Evolutionary conservation across 192 early-diverging fungal genomes (phyloP), one percentile per base, ranked within the genome.

Genomic region (Coemansia sp.): DNA sequence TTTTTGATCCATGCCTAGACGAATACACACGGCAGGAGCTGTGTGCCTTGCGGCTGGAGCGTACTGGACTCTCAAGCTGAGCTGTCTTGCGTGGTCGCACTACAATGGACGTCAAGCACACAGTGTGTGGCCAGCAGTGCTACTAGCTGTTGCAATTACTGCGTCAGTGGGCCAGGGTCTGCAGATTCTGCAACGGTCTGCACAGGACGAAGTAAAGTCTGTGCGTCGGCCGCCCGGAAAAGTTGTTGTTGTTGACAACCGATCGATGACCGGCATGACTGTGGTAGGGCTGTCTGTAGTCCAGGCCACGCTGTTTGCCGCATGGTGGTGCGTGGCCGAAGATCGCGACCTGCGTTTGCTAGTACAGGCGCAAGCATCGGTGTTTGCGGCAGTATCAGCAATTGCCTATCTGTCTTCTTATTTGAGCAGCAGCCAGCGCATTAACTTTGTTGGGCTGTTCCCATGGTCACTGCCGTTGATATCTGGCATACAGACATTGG

Each of bases 201-300:
- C 34, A 8, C 0, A 37, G 0, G 37, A 56, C 5, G 59, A 22
- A 4, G 38, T 19, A 31, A 56, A 49, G 26, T 59, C 74, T 22
- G 53, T 71, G 21, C 58, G 69, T 15, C 64, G 65, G 19, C 74
- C 68, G 3, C 51, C 34, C 19, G 74, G 69, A 49, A n/a, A 38
- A 14, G 65, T 60, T 2, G 42, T 50, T 5, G 20, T 72, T 15
- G 54, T 68, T 5, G 75, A 78, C 57, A 72, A 72, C 37, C 70
- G 75, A 12, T 2, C 58, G 12, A 20, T 17, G 2, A 36, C 50
- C 2, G 75, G 69, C 11, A n/a, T 48, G 12, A n/a, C 22, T 3
- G 28, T 54, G 1, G 17, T 55, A n/a, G 22, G 37, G 2, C 2
- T 64, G 11, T 25, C 59, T 3, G 21, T 51, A 2, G 31, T 21